Percentiles rank a stretch among this genome's conserved stretches.
These are phyloP conservation scores for Phytophthora crassamura DNA, from an alignment of 352 stramenopile species.

Conservation along the genomic window DNA sequence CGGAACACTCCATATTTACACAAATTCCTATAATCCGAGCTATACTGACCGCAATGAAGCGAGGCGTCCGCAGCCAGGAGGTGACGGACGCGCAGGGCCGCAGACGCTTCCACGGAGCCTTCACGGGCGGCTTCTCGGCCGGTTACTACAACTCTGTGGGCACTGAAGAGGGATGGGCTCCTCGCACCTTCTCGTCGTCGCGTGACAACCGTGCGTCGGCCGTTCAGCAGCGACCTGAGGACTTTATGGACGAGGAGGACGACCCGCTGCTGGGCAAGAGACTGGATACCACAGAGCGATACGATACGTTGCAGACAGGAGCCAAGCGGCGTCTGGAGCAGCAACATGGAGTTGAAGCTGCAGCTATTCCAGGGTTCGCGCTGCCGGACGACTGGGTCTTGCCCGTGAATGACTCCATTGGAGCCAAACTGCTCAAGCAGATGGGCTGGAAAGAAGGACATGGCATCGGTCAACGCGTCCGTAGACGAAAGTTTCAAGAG, in stretches of 20 bases:
- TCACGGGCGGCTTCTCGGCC: conserved; percentile 94
- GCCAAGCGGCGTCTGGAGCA: conserved; percentile 45
- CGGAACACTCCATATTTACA: conserved; percentile 5
- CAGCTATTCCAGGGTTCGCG: conserved; percentile 43
- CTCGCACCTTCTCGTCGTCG: conserved; percentile 85
- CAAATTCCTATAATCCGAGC: too few species aligned
- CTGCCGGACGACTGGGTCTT: conserved; percentile 82
- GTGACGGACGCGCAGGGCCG: conserved; percentile 77
- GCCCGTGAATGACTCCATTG: conserved; percentile 80
- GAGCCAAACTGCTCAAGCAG: conserved; percentile 77
- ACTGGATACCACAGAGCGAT: conserved; percentile 73
- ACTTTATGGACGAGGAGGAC: conserved; percentile 96
- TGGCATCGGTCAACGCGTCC: conserved; percentile 80
- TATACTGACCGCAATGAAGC: conserved; percentile 46
- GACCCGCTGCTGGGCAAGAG: conserved; percentile 86
- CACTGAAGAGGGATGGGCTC: conserved; percentile 89
- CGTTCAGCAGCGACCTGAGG: conserved; percentile 77
- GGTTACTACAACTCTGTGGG: conserved; percentile 96
- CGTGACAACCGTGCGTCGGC: conserved; percentile 44
- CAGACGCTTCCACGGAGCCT: conserved; percentile 93
- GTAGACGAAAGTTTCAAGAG: conserved; percentile 50
- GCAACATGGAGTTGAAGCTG: conserved; percentile 13
- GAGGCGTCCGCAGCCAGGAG: conserved; percentile 65
- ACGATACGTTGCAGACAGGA: conserved; percentile 59
- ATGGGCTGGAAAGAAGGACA: conserved; percentile 94